Percentiles rank a stretch among this genome's conserved stretches.
phyloP scores from a whole-genome alignment of 2,329 filamentous ascomycete species.

The Sporothrix phasma region DNA sequence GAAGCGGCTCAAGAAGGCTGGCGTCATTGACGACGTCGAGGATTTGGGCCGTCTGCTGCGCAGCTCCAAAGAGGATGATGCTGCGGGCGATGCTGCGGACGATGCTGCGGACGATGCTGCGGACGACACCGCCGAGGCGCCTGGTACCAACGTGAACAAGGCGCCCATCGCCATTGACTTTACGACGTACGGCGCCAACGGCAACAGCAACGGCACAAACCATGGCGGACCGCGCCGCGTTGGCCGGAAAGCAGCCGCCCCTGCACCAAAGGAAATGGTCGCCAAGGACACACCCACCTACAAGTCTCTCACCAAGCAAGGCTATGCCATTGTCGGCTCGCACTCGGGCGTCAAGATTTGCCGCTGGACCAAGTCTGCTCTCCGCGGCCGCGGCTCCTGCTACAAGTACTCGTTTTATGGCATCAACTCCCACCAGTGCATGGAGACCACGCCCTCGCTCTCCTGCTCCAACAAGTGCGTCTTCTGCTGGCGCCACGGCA shows the following conservation, averaged over 20 bases:
- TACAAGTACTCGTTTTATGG: constrained; percentile 98
- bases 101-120: constrained; percentile 17
- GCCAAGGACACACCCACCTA: constrained; percentile 84
- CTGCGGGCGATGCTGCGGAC: constrained; percentile 21
- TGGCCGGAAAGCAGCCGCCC: constrained; percentile 29
- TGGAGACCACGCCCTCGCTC: constrained; percentile 93
- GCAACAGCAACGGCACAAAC: constrained; percentile 26
- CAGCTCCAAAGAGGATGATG: constrained; percentile 31
- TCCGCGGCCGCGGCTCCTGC: constrained; percentile 86
- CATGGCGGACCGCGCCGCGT: constrained; percentile 24
- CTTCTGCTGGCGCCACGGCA: constrained; percentile 97
- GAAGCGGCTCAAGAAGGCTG: constrained; percentile 34
- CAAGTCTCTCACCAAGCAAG: constrained; percentile 83
- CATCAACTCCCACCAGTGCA: constrained; percentile 91
- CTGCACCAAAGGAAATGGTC: constrained; percentile 78
- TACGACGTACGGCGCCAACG: constrained; percentile 51
- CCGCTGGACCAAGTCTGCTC: constrained; percentile 94
- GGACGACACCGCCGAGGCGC: neutral
- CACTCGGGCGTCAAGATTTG: constrained; percentile 97
- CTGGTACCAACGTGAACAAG: constrained; percentile 15
- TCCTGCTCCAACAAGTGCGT: constrained; percentile 98
- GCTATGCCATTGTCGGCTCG: constrained; percentile 87
- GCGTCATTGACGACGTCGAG: constrained; percentile 66
- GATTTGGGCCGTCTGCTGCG: constrained; percentile 63
- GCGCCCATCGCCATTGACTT: constrained; percentile 73